Evolutionary conservation across 179 eudicot species (phyloP).

Genomic region (Sideroxylon spinosum): DNA sequence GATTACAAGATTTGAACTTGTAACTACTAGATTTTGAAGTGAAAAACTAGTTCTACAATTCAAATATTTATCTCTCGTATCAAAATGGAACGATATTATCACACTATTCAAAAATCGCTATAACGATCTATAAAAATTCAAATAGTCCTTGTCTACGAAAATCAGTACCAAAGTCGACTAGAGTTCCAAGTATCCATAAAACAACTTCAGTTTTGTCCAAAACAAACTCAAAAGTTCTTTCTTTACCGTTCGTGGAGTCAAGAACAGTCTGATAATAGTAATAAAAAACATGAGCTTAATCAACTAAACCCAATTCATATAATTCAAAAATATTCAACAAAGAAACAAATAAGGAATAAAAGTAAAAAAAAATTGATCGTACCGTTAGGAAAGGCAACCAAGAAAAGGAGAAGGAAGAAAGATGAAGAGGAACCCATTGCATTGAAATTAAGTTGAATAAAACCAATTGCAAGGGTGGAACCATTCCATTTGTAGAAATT

Average conservation of each 20-base stretch:
- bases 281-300: not conserved
- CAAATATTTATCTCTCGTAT: no score
- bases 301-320: not conserved
- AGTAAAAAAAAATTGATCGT: not conserved
- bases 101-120: no score
- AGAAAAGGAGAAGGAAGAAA: slow-evolving; percentile 26
- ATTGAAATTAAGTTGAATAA: slow-evolving; percentile 8
- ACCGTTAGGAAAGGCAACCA: slow-evolving; percentile 28
- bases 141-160: not conserved
- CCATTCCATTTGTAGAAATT: slow-evolving; percentile 20
- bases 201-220: not conserved
- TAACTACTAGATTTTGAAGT: no score
- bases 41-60: no score
- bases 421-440: slow-evolving; percentile 30
- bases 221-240: no score
- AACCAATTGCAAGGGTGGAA: not conserved
- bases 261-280: not conserved
- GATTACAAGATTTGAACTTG: no score
- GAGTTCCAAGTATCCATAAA: not conserved
- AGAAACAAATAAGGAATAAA: not conserved
- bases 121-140: not conserved
- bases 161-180: not conserved
- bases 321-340: not conserved
- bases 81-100: no score
- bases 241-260: no score